A percentile compares a stretch with the other conserved stretches of the same genome.
Conservation (phyloP, 2,329 filamentous ascomycete genomes). For the Rutstroemia sp. region DNA sequence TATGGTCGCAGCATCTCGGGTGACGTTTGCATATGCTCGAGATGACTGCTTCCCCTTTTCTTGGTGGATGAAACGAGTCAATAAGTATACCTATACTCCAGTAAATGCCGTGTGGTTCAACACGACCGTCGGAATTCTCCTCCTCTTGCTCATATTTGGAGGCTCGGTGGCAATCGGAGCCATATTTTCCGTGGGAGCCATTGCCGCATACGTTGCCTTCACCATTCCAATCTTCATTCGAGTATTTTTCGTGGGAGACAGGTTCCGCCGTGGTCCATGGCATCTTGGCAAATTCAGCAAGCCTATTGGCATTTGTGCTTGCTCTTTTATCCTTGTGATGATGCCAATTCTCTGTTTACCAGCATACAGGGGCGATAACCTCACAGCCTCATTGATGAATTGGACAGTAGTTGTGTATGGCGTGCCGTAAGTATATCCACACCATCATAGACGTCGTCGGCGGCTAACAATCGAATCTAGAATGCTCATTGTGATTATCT, state of each 20-base stretch:
- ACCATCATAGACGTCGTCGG: background rate
- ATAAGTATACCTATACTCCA: conserved; percentile 51
- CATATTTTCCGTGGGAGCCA: conserved; percentile 60
- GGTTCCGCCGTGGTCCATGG: conserved; percentile 59
- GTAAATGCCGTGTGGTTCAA: conserved; percentile 64
- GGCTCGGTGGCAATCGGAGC: conserved; percentile 54
- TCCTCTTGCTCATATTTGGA: conserved; percentile 57
- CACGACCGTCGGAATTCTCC: conserved; percentile 45
- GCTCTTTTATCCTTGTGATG: conserved; percentile 55
- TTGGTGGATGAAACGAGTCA: conserved; percentile 50
- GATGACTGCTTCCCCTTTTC: conserved; percentile 60
- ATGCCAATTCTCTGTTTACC: conserved; percentile 59
- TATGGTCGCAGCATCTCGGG: conserved; percentile 56
- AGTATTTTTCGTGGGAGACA: conserved; percentile 51
- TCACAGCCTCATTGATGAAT: conserved; percentile 50
- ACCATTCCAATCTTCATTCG: conserved; percentile 48
- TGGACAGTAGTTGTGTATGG: conserved; percentile 59
- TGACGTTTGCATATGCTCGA: conserved; percentile 63
- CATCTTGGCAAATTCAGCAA: conserved; percentile 52
- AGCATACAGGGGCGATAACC: conserved; percentile 42
- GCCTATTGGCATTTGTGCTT: conserved; percentile 47
- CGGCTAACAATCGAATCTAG: conserved; percentile 15
- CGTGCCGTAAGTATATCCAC: conserved; percentile 33
- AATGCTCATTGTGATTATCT: conserved; percentile 47
- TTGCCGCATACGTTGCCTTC: conserved; percentile 54